These are phyloP conservation scores for Pichia nakasei DNA, from an alignment of 805 yeast genomes.

Conservation along the genomic window DNA sequence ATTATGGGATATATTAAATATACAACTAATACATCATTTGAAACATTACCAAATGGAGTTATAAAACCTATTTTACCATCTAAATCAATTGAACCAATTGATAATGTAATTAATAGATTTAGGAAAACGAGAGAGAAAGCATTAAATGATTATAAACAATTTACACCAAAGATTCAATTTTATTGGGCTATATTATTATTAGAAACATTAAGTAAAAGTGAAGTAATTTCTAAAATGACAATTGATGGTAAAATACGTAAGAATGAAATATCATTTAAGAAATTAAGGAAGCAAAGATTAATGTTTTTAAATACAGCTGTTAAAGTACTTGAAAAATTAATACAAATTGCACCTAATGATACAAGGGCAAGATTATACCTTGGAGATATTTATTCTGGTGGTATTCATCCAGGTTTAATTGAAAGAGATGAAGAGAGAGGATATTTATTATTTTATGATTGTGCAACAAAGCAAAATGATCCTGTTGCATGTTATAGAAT, in stretches of 20 bases:
- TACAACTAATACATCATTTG: constrained; percentile 14
- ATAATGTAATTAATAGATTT: constrained; percentile 21
- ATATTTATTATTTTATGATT: constrained; percentile 47
- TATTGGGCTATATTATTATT: constrained; percentile 53
- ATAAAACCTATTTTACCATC: constrained; percentile 25
- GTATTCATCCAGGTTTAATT: constrained; percentile 37
- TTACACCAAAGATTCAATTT: constrained; percentile 47
- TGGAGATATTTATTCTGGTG: constrained; percentile 52
- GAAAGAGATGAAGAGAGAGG: constrained; percentile 53
- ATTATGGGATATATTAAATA: constrained; percentile 7
- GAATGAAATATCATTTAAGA: constrained; percentile 32
- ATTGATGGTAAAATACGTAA: constrained; percentile 38
- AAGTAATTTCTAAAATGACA: constrained; percentile 34
- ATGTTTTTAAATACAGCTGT: constrained; percentile 49
- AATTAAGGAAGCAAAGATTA: constrained; percentile 42
- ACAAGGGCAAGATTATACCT: constrained; percentile 51
- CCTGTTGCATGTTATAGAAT: constrained; percentile 57
- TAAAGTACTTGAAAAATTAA: constrained; percentile 50
- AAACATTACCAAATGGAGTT: constrained; percentile 18
- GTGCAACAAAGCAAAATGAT: constrained; percentile 45
- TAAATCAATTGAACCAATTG: constrained; percentile 22
- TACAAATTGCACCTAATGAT: constrained; percentile 35
- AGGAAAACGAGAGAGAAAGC: constrained; percentile 25
- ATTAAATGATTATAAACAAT: constrained; percentile 27
- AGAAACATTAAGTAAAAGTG: constrained; percentile 36